Evolutionary conservation across 192 early-diverging fungal genomes (phyloP).

Genomic region (Backusella macrospora): DNA sequence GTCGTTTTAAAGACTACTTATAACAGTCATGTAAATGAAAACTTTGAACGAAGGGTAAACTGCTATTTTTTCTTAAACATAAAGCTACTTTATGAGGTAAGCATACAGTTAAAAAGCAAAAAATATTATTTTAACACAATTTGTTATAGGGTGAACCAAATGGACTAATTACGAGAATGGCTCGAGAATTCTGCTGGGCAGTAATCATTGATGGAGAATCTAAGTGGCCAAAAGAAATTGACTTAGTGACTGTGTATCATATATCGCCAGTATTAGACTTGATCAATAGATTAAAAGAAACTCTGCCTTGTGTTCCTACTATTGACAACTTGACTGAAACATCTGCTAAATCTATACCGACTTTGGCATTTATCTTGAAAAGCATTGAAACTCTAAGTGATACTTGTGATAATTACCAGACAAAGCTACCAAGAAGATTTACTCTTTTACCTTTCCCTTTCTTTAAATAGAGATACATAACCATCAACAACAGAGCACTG

Average conservation of each 20-base stretch:
- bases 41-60: not conserved
- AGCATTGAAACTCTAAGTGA: not conserved
- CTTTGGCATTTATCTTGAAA: not conserved
- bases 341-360: not conserved
- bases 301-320: not conserved
- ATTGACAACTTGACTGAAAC: not conserved
- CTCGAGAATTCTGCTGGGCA: not conserved
- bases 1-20: too few relatives aligned
- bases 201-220: not conserved
- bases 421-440: too few relatives aligned
- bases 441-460: too few relatives aligned
- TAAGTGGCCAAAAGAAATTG: not conserved
- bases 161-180: not conserved
- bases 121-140: not conserved
- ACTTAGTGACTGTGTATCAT: not conserved
- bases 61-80: not conserved
- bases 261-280: not conserved
- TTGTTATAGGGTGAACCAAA: not conserved
- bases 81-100: not conserved
- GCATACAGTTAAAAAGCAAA: not conserved
- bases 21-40: not conserved
- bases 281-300: not conserved
- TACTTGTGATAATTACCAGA: too few relatives aligned
- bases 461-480: too few relatives aligned
- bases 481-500: too few relatives aligned